Evolutionary conservation across 208 protist species (phyloP).

Genomic region (Blechomonas ayalai): DNA sequence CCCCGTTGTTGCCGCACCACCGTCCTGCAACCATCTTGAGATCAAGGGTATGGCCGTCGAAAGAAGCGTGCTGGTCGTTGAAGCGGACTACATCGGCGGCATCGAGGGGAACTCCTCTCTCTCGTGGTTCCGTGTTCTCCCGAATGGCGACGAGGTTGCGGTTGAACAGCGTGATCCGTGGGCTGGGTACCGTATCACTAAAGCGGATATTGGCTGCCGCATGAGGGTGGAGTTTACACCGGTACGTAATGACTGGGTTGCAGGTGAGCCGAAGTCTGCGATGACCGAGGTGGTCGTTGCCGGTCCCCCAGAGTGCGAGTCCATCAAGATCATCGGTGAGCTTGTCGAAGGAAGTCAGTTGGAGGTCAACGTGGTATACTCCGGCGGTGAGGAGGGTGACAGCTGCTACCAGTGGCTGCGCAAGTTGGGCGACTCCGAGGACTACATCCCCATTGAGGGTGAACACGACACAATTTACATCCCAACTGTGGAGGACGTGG

Average conservation of each 20-base stretch:
- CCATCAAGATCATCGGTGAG: slow-evolving; percentile 87
- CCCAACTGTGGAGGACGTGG: slow-evolving; percentile 75
- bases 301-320: slow-evolving; percentile 76
- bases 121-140: slow-evolving; percentile 74
- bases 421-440: slow-evolving; percentile 40
- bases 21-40: slow-evolving; percentile 73
- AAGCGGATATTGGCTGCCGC: slow-evolving; percentile 73
- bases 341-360: slow-evolving; percentile 80
- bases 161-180: slow-evolving; percentile 71
- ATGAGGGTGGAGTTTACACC: slow-evolving; percentile 86
- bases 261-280: slow-evolving; percentile 72
- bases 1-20: slow-evolving; percentile 66
- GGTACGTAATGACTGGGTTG: slow-evolving; percentile 83
- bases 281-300: slow-evolving; percentile 50
- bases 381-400: slow-evolving; percentile 79
- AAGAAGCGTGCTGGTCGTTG: slow-evolving; percentile 63
- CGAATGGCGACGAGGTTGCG: slow-evolving; percentile 51
- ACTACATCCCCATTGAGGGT: slow-evolving; percentile 78
- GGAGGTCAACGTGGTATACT: slow-evolving; percentile 77
- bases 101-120: slow-evolving; percentile 82
- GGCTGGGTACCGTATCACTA: slow-evolving; percentile 75
- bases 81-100: slow-evolving; percentile 84
- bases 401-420: slow-evolving; percentile 90
- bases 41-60: slow-evolving; percentile 74
- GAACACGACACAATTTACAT: slow-evolving; percentile 75